Evolutionary conservation across 495 filamentous ascomycete genomes (phyloP), one percentile per base, ranked within the genome.

Genomic region (Hypoxylon fragiforme): DNA sequence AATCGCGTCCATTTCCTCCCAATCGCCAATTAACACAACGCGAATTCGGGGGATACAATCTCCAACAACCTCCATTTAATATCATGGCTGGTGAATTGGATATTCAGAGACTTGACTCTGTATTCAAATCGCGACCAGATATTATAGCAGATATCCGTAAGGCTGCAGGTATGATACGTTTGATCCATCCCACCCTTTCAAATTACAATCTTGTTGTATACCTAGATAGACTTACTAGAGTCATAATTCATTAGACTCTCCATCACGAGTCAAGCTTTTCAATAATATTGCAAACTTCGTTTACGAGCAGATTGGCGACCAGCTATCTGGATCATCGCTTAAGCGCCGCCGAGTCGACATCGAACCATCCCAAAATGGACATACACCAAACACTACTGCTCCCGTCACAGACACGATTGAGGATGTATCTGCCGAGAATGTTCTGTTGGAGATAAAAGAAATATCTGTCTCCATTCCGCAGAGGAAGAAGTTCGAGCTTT

Each of bases 401-500:
- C 36, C 44, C 2, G 15, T 56, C 11, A 48, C 53, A 39, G 53
- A 31, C 20, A 64, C 54, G 9, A 50, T 53, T 5, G 70, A 70
- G 15, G 65, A 65, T 19, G 71, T 77, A 31, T 72, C 70, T 8
- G 55, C 64, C 14, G 80, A 84, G 28, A 68, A 73, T 1, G 66
- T 84, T 2, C 63, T 82, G 5, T 70, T 84, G 12, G 83, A 85
- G 50, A 77, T 90, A 36, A 80, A 83, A 53, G 87, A 92, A 52
- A 78, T 92, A 9, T 90, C 87, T 0, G 80, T 91, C 28, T 77
- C 83, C 2, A 79, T 88, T n/a, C 94, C 94, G 12, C 87, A 89
- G 73, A 79, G 94, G 54, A 98, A 97, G 75, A 98, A 97, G 75
- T 85, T 92, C 62, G 87, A 81, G 34, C 73, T 97, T 21, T 86